A percentile compares a stretch with the other conserved stretches of the same genome.
Evolutionary conservation across 225 moss, liverwort and hornwort genomes (phyloP).

Genomic region (Marchantia paleacea): DNA sequence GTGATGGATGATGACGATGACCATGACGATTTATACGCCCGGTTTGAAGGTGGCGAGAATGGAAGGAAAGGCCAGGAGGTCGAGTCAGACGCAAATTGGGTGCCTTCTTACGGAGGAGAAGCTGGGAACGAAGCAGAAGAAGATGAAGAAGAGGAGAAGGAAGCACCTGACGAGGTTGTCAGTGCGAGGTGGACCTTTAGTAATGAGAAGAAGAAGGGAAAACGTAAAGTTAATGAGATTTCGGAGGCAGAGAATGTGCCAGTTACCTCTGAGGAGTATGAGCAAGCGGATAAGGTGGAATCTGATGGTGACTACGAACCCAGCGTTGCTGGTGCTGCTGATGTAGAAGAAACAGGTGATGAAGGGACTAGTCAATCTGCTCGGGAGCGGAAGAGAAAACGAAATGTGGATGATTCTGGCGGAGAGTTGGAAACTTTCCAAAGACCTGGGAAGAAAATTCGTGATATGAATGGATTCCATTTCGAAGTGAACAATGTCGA

Average conservation of each 20-base stretch:
- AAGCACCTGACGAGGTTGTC: background rate
- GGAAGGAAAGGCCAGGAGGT: background rate
- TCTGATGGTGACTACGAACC: background rate
- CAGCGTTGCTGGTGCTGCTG: background rate
- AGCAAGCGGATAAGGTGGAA: background rate
- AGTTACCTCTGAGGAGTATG: background rate
- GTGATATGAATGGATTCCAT: background rate
- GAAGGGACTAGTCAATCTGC: constrained; percentile 17
- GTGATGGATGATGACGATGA: constrained; percentile 18
- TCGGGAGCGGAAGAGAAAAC: background rate
- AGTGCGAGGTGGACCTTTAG: background rate
- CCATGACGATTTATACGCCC: constrained; percentile 4
- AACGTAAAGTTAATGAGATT: background rate
- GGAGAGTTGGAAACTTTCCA: background rate
- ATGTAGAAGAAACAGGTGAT: background rate
- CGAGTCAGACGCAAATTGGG: constrained; percentile 12
- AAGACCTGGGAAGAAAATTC: background rate
- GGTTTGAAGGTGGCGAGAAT: constrained; percentile 12
- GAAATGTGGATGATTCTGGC: background rate
- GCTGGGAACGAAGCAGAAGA: background rate
- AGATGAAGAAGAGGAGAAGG: constrained; percentile 11
- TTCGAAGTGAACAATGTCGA: background rate
- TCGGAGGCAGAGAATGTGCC: background rate
- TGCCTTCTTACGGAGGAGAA: background rate
- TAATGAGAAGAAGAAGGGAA: background rate